phyloP scores from a whole-genome alignment of 441 rosid species.

The Francoa sonchifolia region DNA sequence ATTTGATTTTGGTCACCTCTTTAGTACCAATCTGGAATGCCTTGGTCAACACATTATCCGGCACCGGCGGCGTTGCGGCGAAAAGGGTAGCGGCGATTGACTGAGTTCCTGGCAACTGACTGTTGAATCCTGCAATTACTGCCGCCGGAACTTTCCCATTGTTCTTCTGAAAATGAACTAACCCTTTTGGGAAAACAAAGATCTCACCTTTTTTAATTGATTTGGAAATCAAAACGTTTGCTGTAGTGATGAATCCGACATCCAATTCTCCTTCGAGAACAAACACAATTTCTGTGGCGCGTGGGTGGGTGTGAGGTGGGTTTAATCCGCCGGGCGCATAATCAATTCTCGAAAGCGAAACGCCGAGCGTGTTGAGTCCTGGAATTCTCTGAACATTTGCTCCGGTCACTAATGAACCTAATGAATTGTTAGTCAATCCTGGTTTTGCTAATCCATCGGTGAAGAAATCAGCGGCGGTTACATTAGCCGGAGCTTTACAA shows the following conservation, averaged over 20 bases:
- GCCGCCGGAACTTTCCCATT: slow-evolving; percentile 2
- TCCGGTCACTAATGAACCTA: slow-evolving; percentile 7
- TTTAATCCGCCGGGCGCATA: slow-evolving; percentile 13
- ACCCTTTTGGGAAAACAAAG: slow-evolving; percentile 13
- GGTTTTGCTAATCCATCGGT: slow-evolving; percentile 9
- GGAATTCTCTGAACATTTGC: slow-evolving; percentile 13
- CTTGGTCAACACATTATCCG: slow-evolving; percentile 30
- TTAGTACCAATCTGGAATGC: slow-evolving; percentile 26
- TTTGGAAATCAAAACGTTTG: slow-evolving; percentile 9
- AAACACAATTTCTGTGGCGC: slow-evolving; percentile 17
- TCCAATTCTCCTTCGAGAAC: slow-evolving; percentile 15
- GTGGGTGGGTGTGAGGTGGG: slow-evolving; percentile 19
- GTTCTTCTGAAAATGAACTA: slow-evolving; percentile 18
- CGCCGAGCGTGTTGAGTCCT: slow-evolving; percentile 18
- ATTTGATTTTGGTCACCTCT: slow-evolving; percentile 22
- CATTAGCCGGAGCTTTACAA: slow-evolving; percentile 13
- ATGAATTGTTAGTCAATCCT: slow-evolving; percentile 13
- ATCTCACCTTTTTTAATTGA: slow-evolving; percentile 13
- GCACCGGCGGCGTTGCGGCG: slow-evolving; percentile 27
- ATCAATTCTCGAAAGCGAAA: slow-evolving; percentile 15
- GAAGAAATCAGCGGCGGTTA: slow-evolving; percentile 14
- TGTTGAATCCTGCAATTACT: slow-evolving; percentile 12
- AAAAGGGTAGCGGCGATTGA: slow-evolving; percentile 23
- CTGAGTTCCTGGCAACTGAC: slow-evolving; percentile 14
- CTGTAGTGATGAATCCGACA: slow-evolving; percentile 16